These are phyloP conservation scores for Candida sphagnicola DNA, from an alignment of 805 yeast species.

Conservation along the genomic window DNA sequence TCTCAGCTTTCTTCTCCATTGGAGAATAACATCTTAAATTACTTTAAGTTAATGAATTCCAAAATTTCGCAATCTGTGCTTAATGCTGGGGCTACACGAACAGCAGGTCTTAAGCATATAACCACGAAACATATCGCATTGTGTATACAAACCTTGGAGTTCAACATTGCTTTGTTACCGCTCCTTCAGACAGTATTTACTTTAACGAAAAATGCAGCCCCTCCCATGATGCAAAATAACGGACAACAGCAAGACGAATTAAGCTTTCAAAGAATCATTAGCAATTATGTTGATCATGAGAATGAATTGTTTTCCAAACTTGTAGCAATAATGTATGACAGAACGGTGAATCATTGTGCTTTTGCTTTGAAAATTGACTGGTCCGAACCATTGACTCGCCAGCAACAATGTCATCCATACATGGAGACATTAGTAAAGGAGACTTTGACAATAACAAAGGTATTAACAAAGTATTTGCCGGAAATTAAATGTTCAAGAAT, in stretches of 20 bases:
- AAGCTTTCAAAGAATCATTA: constrained; percentile 26
- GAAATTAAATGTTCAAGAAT: constrained; percentile 42
- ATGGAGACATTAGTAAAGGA: constrained; percentile 67
- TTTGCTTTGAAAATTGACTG: constrained; percentile 47
- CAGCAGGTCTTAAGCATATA: constrained; percentile 71
- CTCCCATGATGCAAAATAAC: constrained; percentile 8
- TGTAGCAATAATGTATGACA: constrained; percentile 67
- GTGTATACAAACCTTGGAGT: constrained; percentile 61
- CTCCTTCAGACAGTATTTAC: constrained; percentile 20
- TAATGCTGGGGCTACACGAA: constrained; percentile 71
- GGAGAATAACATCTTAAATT: constrained; percentile 43
- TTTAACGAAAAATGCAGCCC: not conserved
- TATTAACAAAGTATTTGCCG: constrained; percentile 55
- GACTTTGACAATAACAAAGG: constrained; percentile 58
- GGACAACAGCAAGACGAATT: constrained; percentile 22
- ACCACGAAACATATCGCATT: constrained; percentile 69
- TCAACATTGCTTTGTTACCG: constrained; percentile 33
- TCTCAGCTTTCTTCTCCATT: constrained; percentile 40
- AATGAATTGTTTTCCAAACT: constrained; percentile 59
- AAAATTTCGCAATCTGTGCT: constrained; percentile 58
- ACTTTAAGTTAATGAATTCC: constrained; percentile 45
- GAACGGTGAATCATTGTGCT: constrained; percentile 49
- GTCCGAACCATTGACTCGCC: constrained; percentile 39
- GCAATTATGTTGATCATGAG: constrained; percentile 55
- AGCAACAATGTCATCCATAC: constrained; percentile 53